Conservation (phyloP, 2,329 filamentous ascomycete species). For the Neonectria punicea region DNA sequence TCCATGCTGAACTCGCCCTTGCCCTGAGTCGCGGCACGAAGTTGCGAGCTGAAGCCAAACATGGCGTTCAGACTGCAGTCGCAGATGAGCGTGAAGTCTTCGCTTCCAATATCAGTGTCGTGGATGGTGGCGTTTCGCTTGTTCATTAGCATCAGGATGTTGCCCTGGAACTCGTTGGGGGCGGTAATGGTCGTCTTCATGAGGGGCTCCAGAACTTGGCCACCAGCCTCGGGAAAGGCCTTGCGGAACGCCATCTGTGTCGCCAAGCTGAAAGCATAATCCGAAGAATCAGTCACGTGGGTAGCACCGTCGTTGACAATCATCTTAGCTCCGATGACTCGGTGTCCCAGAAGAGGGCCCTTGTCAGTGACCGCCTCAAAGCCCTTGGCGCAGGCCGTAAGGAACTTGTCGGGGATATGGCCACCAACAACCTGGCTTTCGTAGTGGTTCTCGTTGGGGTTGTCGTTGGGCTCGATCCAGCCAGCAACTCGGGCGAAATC, state of each 20-base stretch:
- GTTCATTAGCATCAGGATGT: conserved; percentile 93
- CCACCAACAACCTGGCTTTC: conserved; percentile 90
- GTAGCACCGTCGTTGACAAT: conserved; percentile 95
- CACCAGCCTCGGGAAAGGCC: conserved; percentile 83
- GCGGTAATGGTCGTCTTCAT: conserved; percentile 99
- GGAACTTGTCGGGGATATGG: conserved; percentile 93
- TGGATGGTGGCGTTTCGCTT: conserved; percentile 96
- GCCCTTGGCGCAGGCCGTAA: conserved; percentile 94
- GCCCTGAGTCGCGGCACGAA: conserved; percentile 93
- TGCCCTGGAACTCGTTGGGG: conserved; percentile 97
- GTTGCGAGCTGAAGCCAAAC: conserved; percentile 95
- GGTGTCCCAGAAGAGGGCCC: conserved; percentile 92
- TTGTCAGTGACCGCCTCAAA: conserved; percentile 86
- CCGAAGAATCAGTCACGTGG: conserved; percentile 96
- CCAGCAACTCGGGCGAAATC: conserved; percentile 94
- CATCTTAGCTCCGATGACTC: conserved; percentile 90
- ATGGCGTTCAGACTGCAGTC: conserved; percentile 96
- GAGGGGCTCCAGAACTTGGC: conserved; percentile 89
- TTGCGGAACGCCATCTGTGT: conserved; percentile 98
- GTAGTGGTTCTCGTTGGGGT: conserved; percentile 81
- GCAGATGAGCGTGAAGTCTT: conserved; percentile 92
- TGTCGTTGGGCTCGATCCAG: conserved; percentile 86
- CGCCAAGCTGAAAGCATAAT: conserved; percentile 94
- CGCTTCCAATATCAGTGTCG: conserved; percentile 91
- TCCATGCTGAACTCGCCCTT: conserved; percentile 99